These are phyloP conservation scores for Sordariomycetes sp. DNA, from an alignment of 2,329 filamentous ascomycete genomes.

Conservation along the genomic window DNA sequence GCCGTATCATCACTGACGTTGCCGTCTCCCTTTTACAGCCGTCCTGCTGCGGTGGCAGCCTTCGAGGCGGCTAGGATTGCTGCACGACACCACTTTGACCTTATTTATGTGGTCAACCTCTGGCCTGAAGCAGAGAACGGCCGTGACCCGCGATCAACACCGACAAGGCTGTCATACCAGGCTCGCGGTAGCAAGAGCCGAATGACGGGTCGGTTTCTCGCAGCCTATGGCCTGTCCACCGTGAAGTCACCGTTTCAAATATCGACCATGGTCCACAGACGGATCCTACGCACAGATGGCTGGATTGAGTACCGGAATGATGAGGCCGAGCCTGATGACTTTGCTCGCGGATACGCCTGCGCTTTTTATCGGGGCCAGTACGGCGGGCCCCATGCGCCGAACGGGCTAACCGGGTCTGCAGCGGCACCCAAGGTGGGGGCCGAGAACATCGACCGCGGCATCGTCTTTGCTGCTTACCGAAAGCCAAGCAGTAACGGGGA, in stretches of 20 bases:
- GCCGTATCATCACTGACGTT: conserved; percentile 25
- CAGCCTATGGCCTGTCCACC: conserved; percentile 38
- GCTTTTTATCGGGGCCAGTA: conserved; percentile 34
- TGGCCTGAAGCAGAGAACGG: conserved; percentile 27
- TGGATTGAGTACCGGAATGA: conserved; percentile 40
- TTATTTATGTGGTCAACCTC: conserved; percentile 45
- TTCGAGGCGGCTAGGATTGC: conserved; percentile 42
- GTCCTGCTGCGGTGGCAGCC: conserved; percentile 32
- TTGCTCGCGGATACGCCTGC: conserved; percentile 37
- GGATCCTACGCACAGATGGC: conserved; percentile 31
- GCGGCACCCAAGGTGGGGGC: conserved; percentile 5
- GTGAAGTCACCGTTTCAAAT: conserved; percentile 38
- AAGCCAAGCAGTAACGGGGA: conserved; percentile 25
- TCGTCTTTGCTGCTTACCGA: conserved; percentile 43
- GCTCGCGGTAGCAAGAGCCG: neutral
- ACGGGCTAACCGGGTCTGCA: conserved; percentile 10
- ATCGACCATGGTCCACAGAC: conserved; percentile 31
- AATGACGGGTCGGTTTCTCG: conserved; percentile 36
- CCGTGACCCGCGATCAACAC: neutral
- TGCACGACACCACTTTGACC: conserved; percentile 39
- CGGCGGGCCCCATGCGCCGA: conserved; percentile 11
- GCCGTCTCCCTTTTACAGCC: conserved; percentile 27
- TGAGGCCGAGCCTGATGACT: conserved; percentile 25
- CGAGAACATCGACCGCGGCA: conserved; percentile 28
- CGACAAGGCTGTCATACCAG: neutral